Evolutionary conservation across 805 yeast species (phyloP).

Genomic region (Ogataea wickerhamii): DNA sequence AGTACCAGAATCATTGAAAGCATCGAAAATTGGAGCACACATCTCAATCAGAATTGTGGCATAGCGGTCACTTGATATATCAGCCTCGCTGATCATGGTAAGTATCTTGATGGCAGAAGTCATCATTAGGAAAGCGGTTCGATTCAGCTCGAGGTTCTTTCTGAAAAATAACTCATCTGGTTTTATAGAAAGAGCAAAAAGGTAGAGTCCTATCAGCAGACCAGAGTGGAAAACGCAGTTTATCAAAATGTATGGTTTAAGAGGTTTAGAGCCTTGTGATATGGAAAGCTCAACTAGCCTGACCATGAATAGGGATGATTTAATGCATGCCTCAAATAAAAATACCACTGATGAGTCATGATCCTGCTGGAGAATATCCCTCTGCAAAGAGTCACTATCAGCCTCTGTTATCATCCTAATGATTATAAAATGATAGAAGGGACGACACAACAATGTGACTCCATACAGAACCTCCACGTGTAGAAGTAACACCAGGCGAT

Average conservation of each 20-base stretch:
- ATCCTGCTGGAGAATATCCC: not conserved
- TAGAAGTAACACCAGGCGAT: constrained; percentile 28
- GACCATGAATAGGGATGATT: constrained; percentile 33
- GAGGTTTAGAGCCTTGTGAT: constrained; percentile 30
- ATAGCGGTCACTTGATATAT: constrained; percentile 13
- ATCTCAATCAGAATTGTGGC: constrained; percentile 15
- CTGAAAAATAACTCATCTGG: constrained; percentile 8
- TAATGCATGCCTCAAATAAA: constrained; percentile 37
- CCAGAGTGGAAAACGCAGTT: constrained; percentile 38
- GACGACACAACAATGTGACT: constrained; percentile 38
- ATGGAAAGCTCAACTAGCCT: constrained; percentile 30
- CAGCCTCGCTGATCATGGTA: constrained; percentile 10
- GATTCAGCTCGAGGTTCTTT: constrained; percentile 12
- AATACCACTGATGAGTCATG: constrained; percentile 15
- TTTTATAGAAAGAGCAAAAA: constrained; percentile 20
- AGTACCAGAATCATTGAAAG: too few species aligned
- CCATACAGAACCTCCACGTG: constrained; percentile 37
- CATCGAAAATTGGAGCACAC: constrained; percentile 11
- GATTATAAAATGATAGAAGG: constrained; percentile 38
- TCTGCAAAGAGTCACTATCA: not conserved
- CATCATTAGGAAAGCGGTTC: constrained; percentile 10
- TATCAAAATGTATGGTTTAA: constrained; percentile 34
- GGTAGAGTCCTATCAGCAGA: constrained; percentile 32
- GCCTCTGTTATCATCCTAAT: constrained; percentile 12
- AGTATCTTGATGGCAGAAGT: constrained; percentile 13